A percentile compares a stretch with the other conserved stretches of the same genome.
phyloP scores from a whole-genome alignment of 2,329 filamentous ascomycete species.

The Talaromyces amestolkiae region DNA sequence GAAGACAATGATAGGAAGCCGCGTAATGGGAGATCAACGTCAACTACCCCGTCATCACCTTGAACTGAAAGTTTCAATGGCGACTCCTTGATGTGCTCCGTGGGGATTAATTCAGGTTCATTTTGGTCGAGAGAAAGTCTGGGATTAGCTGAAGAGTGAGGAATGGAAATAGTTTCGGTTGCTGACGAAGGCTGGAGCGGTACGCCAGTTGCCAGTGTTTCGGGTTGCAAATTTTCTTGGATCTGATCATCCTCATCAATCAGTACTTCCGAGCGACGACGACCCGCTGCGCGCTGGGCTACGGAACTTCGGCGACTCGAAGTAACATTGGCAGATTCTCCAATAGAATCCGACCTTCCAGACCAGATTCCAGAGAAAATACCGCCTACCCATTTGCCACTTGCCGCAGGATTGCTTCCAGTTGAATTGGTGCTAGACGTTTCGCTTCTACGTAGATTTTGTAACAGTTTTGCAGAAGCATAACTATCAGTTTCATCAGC shows the following conservation, averaged over 20 bases:
- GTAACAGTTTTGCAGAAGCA: constrained; percentile 56
- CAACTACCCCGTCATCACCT: constrained; percentile 59
- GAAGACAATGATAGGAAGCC: constrained; percentile 50
- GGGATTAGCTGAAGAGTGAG: constrained; percentile 25
- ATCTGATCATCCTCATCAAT: not conserved
- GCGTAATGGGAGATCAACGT: constrained; percentile 57
- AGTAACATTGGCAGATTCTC: not conserved
- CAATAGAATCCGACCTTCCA: constrained; percentile 48
- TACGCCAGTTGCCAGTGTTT: not conserved
- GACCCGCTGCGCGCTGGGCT: constrained; percentile 1
- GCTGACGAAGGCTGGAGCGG: constrained; percentile 20
- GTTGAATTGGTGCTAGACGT: constrained; percentile 48
- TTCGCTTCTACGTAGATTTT: constrained; percentile 54
- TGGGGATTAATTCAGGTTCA: constrained; percentile 30
- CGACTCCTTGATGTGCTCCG: constrained; percentile 40
- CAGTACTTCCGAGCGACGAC: constrained; percentile 5
- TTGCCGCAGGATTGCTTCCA: constrained; percentile 47
- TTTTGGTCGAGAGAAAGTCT: constrained; percentile 25
- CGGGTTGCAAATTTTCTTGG: not conserved
- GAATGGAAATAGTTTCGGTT: constrained; percentile 38
- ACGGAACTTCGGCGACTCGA: constrained; percentile 15
- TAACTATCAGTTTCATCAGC: constrained; percentile 41
- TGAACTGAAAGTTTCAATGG: constrained; percentile 56
- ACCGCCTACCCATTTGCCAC: constrained; percentile 53
- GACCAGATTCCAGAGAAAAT: constrained; percentile 58